These are phyloP conservation scores for Claviceps sp. DNA, from an alignment of 2,329 filamentous ascomycete species.

Conservation along the genomic window DNA sequence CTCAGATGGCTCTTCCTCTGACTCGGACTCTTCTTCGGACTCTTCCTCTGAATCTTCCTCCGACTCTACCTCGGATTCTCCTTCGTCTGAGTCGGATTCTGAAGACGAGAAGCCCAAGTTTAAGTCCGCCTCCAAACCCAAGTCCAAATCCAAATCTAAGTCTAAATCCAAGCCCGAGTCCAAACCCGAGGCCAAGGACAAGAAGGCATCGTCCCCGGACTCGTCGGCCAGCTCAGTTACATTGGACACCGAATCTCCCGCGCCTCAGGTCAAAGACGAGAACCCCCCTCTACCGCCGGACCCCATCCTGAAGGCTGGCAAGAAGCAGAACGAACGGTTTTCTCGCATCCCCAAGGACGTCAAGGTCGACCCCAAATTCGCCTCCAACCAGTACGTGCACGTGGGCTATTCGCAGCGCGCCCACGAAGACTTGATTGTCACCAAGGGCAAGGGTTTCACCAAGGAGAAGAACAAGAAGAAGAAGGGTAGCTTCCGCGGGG, in stretches of 20 bases:
- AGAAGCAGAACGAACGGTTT: conserved; percentile 54
- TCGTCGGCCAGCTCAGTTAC: conserved; percentile 36
- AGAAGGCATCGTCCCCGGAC: conserved; percentile 12
- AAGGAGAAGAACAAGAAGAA: conserved; percentile 99
- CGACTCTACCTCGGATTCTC: conserved; percentile 9
- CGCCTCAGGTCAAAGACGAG: conserved; percentile 17
- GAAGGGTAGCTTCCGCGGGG: conserved; percentile 79
- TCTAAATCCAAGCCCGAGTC: conserved; percentile 17
- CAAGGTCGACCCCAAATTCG: conserved; percentile 52
- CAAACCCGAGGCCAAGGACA: conserved; percentile 12
- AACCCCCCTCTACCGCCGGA: conserved; percentile 41
- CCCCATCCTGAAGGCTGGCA: conserved; percentile 24
- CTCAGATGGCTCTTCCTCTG: conserved; percentile 17
- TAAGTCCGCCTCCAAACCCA: conserved; percentile 6
- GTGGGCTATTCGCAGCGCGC: conserved; percentile 86
- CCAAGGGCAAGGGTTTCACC: conserved; percentile 91
- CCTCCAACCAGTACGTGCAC: conserved; percentile 68
- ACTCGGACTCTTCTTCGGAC: conserved; percentile 12
- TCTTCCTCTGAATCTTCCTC: conserved; percentile 17
- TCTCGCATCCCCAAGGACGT: conserved; percentile 61
- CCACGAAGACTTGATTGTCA: conserved; percentile 76
- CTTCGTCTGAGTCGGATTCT: conserved; percentile 17
- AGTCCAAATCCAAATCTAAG: conserved; percentile 15
- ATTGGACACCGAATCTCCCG: conserved; percentile 36
- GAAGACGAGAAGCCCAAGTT: conserved; percentile 16